A percentile compares a stretch with the other conserved stretches of the same genome.
These are phyloP conservation scores for Artomyces pyxidatus DNA, from an alignment of 768 basidiomycete species.

Conservation along the genomic window DNA sequence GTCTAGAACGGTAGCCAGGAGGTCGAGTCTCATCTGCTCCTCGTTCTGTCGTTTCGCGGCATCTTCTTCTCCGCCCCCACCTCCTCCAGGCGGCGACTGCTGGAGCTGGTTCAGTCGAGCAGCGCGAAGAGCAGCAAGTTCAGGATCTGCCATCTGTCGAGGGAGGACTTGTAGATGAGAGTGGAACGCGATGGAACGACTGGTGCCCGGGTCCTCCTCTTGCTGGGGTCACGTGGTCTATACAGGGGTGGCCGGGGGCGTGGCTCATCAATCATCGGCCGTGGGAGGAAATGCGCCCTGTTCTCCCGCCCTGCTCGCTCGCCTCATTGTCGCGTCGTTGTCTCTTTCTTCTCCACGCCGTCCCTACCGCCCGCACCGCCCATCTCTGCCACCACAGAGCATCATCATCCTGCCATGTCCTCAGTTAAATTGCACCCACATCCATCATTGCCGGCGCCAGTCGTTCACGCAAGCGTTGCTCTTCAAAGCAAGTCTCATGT, in stretches of 20 bases:
- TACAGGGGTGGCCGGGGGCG: background rate
- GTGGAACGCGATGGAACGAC: background rate
- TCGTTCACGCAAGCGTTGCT: constrained; percentile 58
- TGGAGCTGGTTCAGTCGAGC: constrained; percentile 36
- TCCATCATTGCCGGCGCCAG: constrained; percentile 65
- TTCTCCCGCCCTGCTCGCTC: too few relatives aligned
- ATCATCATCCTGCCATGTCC: constrained; percentile 30
- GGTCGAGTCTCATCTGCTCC: constrained; percentile 67
- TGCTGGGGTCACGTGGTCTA: constrained; percentile 28
- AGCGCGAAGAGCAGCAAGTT: constrained; percentile 37
- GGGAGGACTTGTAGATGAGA: too few relatives aligned
- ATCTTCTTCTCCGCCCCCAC: constrained; percentile 36
- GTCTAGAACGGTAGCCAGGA: constrained; percentile 24
- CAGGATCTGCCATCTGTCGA: constrained; percentile 24
- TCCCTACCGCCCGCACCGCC: background rate
- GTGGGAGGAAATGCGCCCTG: constrained; percentile 5
- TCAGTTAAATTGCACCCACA: constrained; percentile 53
- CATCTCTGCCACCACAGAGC: background rate
- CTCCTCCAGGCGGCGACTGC: constrained; percentile 14
- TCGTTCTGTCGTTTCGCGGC: constrained; percentile 39
- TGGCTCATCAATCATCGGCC: background rate
- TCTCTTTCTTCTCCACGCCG: background rate
- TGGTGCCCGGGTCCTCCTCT: background rate
- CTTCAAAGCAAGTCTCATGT: constrained; percentile 81
- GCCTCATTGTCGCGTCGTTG: constrained; percentile 17